These are phyloP conservation scores for Phytophthora boehmeriae DNA, from an alignment of 352 stramenopile species.

Conservation along the genomic window DNA sequence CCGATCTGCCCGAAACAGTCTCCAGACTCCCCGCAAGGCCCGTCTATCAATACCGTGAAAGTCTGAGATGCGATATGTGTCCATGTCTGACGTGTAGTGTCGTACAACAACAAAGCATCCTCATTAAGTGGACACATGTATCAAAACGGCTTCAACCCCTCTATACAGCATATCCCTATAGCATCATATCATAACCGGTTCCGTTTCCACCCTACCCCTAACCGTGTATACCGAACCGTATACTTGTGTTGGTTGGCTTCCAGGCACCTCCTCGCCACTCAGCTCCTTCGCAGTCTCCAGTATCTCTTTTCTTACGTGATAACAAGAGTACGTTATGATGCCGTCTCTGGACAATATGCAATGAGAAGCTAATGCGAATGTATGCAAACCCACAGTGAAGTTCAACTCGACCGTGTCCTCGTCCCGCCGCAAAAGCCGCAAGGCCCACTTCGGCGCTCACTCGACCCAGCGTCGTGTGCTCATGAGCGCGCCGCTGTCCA, in stretches of 20 bases:
- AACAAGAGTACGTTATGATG: conserved; percentile 81
- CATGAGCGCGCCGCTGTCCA: conserved; percentile 98
- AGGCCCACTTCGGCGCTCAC: conserved; percentile 99
- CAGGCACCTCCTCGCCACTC: not conserved
- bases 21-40: conserved; percentile 36
- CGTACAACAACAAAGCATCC: not conserved
- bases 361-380: conserved; percentile 1
- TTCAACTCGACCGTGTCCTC: conserved; percentile 94
- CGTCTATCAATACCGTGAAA: conserved; percentile 8
- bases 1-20: conserved; percentile 26
- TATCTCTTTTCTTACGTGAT: conserved; percentile 90
- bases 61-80: not conserved
- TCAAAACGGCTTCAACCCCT: not conserved
- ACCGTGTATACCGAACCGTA: conserved; percentile 14
- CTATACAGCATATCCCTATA: not conserved
- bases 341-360: not conserved
- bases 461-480: conserved; percentile 96
- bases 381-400: conserved; percentile 74
- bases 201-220: no score
- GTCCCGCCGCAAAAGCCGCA: conserved; percentile 98
- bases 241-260: conserved; percentile 33
- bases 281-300: conserved; percentile 26
- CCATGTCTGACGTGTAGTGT: not conserved
- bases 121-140: not conserved
- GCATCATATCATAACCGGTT: no score